Evolutionary conservation across 192 early-diverging fungal genomes (phyloP).

Genomic region (Gonapodya prolifera): DNA sequence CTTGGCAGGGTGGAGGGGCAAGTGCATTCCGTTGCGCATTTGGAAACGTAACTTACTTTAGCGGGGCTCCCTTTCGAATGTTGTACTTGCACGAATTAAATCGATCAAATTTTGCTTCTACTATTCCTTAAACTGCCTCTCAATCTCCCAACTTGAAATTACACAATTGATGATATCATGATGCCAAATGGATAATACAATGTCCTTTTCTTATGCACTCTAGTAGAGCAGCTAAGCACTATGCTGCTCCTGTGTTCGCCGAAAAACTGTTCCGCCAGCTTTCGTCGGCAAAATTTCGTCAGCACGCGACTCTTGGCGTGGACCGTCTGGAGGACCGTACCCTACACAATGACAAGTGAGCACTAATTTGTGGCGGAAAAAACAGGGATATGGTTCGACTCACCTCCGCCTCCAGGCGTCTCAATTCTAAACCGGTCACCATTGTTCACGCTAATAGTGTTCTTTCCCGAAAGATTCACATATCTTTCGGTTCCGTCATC

Average conservation of each 20-base stretch:
- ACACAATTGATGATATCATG: too few species aligned
- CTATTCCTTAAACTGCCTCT: too few species aligned
- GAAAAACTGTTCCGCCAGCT: background rate
- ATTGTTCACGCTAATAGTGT: conserved; percentile 56
- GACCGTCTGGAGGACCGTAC: background rate
- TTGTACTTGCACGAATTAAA: background rate
- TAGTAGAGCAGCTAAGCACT: background rate
- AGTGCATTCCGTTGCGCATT: too few species aligned
- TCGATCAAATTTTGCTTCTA: too few species aligned
- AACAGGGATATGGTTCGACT: background rate
- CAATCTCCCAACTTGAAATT: too few species aligned
- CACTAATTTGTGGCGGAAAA: background rate
- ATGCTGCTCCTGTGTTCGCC: background rate
- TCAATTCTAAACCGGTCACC: conserved; percentile 74
- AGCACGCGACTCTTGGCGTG: background rate
- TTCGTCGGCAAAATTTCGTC: background rate
- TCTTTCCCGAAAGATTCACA: conserved; percentile 73
- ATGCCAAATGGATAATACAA: too few species aligned
- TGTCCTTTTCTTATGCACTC: too few species aligned
- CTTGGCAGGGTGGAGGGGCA: background rate
- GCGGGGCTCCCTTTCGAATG: background rate
- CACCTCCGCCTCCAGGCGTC: conserved; percentile 88
- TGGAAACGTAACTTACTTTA: too few species aligned
- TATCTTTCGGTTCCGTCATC: conserved; percentile 19
- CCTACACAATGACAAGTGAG: background rate